Percentiles rank a stretch among this genome's conserved stretches.
Evolutionary conservation across 1,284 basidiomycete species (phyloP).

Genomic region (Takashimella koratensis): DNA sequence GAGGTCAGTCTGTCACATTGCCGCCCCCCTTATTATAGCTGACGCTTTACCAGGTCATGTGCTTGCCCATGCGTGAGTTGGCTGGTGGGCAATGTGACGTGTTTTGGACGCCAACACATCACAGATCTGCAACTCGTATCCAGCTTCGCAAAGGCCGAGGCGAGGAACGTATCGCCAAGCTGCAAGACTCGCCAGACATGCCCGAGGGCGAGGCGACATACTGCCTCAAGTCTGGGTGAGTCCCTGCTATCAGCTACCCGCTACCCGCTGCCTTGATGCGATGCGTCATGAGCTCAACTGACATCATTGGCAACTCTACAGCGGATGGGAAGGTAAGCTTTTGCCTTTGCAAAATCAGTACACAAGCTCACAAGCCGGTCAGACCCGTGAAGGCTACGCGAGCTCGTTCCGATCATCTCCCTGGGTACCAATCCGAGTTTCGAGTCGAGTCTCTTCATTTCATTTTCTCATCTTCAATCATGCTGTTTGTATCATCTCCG

Average conservation of each 20-base stretch:
- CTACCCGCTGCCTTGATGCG: background rate
- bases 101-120: background rate
- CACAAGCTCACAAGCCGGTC: too few species aligned
- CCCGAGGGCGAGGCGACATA: slow-evolving; percentile 90
- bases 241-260: background rate
- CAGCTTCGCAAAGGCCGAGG: slow-evolving; percentile 66
- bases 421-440: too few species aligned
- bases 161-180: slow-evolving; percentile 91
- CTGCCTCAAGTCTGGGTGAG: slow-evolving; percentile 57
- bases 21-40: background rate
- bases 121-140: slow-evolving; percentile 42
- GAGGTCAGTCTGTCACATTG: too few species aligned
- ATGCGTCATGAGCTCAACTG: background rate
- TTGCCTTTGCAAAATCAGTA: too few species aligned
- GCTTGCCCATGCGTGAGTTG: slow-evolving; percentile 47
- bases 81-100: too few species aligned
- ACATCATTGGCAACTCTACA: slow-evolving; percentile 7
- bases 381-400: too few species aligned
- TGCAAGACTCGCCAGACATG: slow-evolving; percentile 87
- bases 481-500: too few species aligned
- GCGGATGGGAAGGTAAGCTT: slow-evolving; percentile 33
- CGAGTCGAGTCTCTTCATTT: too few species aligned
- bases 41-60: slow-evolving; percentile 35
- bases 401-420: too few species aligned
- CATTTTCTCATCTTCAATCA: too few species aligned